Conservation (phyloP, 2,329 filamentous ascomycete genomes). For the Colletotrichum brevisporum region DNA sequence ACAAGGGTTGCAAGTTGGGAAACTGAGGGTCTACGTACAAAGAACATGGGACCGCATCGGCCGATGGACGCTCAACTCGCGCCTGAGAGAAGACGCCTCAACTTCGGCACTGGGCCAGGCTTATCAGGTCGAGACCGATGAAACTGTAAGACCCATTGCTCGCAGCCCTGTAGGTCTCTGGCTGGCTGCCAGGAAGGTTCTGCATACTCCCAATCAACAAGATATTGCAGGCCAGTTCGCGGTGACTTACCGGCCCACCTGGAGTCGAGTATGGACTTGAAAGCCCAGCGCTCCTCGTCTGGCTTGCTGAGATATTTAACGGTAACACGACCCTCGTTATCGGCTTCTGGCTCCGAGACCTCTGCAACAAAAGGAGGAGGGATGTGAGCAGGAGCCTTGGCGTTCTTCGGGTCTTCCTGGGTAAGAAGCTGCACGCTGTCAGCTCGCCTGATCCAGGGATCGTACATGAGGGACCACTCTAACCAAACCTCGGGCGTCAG, state of each 20-base stretch:
- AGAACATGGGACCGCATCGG: too few species aligned
- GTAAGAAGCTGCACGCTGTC: slow-evolving; percentile 18
- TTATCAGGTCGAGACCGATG: slow-evolving; percentile 15
- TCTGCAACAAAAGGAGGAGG: slow-evolving; percentile 1
- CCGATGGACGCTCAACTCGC: too few species aligned
- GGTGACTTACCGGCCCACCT: slow-evolving; percentile 24
- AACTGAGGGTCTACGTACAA: too few species aligned
- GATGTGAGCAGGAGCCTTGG: not conserved
- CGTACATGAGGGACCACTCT: slow-evolving; percentile 34
- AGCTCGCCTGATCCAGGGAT: slow-evolving; percentile 31
- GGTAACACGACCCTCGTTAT: slow-evolving; percentile 27
- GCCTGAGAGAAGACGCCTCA: slow-evolving; percentile 17
- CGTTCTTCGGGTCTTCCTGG: not conserved
- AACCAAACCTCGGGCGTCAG: slow-evolving; percentile 34
- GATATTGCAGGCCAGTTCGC: slow-evolving; percentile 25
- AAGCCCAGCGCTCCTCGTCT: slow-evolving; percentile 34
- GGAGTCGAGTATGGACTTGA: slow-evolving; percentile 31
- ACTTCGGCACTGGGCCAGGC: slow-evolving; percentile 23
- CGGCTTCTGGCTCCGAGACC: slow-evolving; percentile 28
- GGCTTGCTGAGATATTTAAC: slow-evolving; percentile 26
- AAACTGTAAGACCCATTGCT: slow-evolving; percentile 31
- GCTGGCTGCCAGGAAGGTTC: slow-evolving; percentile 37
- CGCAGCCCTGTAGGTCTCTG: slow-evolving; percentile 30
- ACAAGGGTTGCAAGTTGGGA: too few species aligned
- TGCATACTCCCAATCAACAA: slow-evolving; percentile 36